These are phyloP conservation scores for Bryopsis sp. DNA, from an alignment of 139 green algal genomes.

Conservation along the genomic window DNA sequence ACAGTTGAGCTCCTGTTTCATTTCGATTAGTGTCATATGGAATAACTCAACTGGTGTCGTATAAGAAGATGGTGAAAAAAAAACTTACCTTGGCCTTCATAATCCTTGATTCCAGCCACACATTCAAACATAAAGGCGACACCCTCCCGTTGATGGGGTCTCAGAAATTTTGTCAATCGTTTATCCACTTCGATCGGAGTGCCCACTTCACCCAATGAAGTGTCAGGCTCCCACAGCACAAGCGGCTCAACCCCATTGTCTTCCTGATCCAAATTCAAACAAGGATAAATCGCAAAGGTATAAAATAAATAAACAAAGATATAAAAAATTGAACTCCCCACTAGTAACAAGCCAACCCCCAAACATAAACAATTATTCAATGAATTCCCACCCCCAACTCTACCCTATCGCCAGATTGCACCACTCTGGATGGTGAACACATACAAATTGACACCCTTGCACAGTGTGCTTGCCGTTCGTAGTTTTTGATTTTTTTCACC, in stretches of 20 bases:
- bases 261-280: conserved; percentile 15
- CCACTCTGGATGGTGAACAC: too few relatives aligned
- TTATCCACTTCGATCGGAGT: conserved; percentile 58
- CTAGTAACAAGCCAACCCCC: neutral
- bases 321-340: neutral
- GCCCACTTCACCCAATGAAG: conserved; percentile 12
- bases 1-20: too few relatives aligned
- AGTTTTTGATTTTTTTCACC: too few relatives aligned
- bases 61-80: conserved; percentile 13
- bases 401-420: too few relatives aligned
- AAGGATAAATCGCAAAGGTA: too few relatives aligned
- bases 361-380: too few relatives aligned
- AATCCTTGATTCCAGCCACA: conserved; percentile 60
- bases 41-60: neutral
- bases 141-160: conserved; percentile 91
- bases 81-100: conserved; percentile 13
- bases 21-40: too few relatives aligned
- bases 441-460: too few relatives aligned
- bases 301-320: too few relatives aligned
- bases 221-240: conserved; percentile 60
- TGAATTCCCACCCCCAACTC: too few relatives aligned
- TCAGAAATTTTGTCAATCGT: conserved; percentile 79
- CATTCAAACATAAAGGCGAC: conserved; percentile 99
- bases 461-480: too few relatives aligned
- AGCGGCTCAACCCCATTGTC: conserved; percentile 55